A percentile compares a stretch with the other conserved stretches of the same genome.
These are phyloP conservation scores for Flammula alnicola DNA, from an alignment of 1,284 basidiomycete genomes.

Conservation along the genomic window DNA sequence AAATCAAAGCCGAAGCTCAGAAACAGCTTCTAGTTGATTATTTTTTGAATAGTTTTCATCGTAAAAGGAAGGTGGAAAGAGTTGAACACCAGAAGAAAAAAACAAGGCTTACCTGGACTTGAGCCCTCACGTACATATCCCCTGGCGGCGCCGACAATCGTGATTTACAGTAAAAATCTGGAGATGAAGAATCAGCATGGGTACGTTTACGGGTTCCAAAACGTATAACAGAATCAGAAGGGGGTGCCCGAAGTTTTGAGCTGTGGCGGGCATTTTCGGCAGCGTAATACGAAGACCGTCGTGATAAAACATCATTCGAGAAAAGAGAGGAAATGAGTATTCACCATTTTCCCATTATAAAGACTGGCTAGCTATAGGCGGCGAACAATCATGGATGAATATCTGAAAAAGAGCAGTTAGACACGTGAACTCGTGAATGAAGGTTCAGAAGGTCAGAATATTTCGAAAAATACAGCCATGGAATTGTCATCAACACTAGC, in stretches of 20 bases:
- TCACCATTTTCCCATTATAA: conserved; percentile 24
- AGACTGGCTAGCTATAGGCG: too few species aligned
- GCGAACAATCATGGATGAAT: neutral
- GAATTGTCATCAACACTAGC: conserved; percentile 66
- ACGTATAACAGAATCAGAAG: conserved; percentile 52
- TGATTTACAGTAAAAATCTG: neutral
- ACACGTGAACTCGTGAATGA: conserved; percentile 6
- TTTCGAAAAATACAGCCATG: conserved; percentile 74
- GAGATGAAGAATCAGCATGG: conserved; percentile 9
- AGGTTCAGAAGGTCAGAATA: conserved; percentile 44
- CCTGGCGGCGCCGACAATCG: too few species aligned
- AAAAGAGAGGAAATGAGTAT: conserved; percentile 18
- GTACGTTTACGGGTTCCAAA: neutral
- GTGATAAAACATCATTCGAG: conserved; percentile 61
- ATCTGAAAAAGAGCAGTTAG: conserved; percentile 9
- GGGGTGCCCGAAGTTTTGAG: conserved; percentile 81
- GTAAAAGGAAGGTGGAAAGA: conserved; percentile 14
- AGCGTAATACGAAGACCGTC: conserved; percentile 85
- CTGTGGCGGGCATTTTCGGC: conserved; percentile 91
- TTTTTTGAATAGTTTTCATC: conserved; percentile 44
- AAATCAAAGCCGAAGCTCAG: conserved; percentile 73
- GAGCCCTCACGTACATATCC: too few species aligned
- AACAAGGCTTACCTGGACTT: conserved; percentile 16
- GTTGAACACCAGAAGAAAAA: neutral
- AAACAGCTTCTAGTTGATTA: conserved; percentile 87